phyloP scores from a whole-genome alignment of 148 eudicot species.

The Euryodendron excelsum region DNA sequence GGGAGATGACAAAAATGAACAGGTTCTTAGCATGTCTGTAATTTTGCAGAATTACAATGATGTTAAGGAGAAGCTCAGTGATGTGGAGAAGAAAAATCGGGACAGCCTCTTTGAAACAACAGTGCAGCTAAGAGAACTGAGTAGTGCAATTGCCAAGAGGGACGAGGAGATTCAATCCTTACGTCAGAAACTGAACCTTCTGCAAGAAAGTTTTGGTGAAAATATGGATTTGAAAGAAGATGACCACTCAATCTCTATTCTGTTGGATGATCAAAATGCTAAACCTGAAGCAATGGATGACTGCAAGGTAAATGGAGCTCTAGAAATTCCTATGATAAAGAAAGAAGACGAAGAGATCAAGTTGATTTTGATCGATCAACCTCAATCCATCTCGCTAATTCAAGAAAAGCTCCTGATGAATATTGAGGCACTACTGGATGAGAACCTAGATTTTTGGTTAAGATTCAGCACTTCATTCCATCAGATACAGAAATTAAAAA shows the following conservation, averaged over 20 bases:
- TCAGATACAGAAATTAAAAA: conserved; percentile 74
- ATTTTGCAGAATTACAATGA: conserved; percentile 71
- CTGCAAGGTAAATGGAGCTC: neutral
- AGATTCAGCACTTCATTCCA: conserved; percentile 75
- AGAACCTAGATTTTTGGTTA: conserved; percentile 84
- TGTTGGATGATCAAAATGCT: neutral
- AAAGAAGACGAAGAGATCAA: conserved; percentile 36
- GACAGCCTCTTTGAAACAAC: conserved; percentile 39
- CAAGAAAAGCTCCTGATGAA: conserved; percentile 69
- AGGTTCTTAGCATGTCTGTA: conserved; percentile 31
- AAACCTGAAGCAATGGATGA: conserved; percentile 1
- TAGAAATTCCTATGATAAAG: conserved; percentile 19
- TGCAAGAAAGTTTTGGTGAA: conserved; percentile 15
- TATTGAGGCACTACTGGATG: conserved; percentile 75
- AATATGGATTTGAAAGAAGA: conserved; percentile 11
- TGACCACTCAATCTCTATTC: neutral
- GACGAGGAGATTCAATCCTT: conserved; percentile 59
- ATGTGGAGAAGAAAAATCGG: conserved; percentile 55
- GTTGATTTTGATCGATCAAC: conserved; percentile 24
- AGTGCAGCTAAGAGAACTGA: conserved; percentile 50
- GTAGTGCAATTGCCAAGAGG: conserved; percentile 44
- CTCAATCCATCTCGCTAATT: conserved; percentile 38
- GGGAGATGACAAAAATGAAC: conserved; percentile 6
- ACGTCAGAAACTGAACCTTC: conserved; percentile 37
- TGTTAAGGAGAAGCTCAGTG: conserved; percentile 57